A percentile compares a stretch with the other conserved stretches of the same genome.
phyloP scores from a whole-genome alignment of 192 early-diverging fungal species.

The Entomortierella beljakovae region DNA sequence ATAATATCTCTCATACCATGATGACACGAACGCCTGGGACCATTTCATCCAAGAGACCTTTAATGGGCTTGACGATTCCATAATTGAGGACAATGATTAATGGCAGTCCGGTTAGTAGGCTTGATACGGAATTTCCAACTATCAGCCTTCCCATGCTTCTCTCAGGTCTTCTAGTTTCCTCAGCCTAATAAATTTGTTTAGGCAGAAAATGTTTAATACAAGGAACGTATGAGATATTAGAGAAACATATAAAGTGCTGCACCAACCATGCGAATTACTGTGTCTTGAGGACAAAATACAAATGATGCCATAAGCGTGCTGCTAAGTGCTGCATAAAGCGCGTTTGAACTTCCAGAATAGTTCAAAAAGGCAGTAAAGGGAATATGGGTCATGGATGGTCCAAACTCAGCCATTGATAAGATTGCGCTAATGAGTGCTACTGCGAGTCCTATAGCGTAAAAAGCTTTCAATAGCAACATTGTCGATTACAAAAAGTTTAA shows the following conservation, averaged over 20 bases:
- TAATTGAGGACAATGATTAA: constrained; percentile 32
- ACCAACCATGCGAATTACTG: constrained; percentile 32
- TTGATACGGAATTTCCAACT: constrained; percentile 3
- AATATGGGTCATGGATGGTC: constrained; percentile 12
- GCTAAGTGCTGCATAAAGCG: constrained; percentile 30
- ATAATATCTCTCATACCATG: constrained; percentile 15
- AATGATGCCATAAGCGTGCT: constrained; percentile 35
- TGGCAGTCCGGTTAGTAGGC: constrained; percentile 13
- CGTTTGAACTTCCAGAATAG: constrained; percentile 39
- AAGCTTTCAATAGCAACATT: neutral
- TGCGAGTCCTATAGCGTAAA: constrained; percentile 15
- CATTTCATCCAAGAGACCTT: constrained; percentile 31
- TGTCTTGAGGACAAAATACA: constrained; percentile 48
- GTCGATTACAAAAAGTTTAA: no score
- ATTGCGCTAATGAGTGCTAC: constrained; percentile 28
- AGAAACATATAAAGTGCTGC: no score
- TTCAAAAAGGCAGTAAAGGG: constrained; percentile 44
- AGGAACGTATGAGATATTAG: no score
- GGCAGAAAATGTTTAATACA: neutral
- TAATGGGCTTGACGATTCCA: constrained; percentile 32
- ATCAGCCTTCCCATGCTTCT: constrained; percentile 17
- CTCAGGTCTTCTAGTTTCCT: constrained; percentile 27
- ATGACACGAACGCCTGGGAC: constrained; percentile 23
- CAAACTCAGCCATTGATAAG: constrained; percentile 17
- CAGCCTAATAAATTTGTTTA: constrained; percentile 14